Percentiles rank a stretch among this genome's conserved stretches.
These are phyloP conservation scores for Fraxinus quadrangulata DNA, from an alignment of 257 asterid species.

Conservation along the genomic window DNA sequence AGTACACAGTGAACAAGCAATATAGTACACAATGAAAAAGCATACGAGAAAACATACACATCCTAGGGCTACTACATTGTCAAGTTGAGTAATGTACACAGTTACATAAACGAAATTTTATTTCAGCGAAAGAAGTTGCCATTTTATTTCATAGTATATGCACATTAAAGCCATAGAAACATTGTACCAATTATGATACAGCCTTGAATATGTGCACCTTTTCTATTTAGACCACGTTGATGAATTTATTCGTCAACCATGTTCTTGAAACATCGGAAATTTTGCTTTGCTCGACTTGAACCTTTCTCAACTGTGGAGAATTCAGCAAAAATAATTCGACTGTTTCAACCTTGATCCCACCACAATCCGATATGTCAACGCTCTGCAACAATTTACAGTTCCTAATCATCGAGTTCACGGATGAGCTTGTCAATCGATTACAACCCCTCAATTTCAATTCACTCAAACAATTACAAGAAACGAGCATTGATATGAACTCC, in stretches of 20 bases:
- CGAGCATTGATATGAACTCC: constrained; percentile 67
- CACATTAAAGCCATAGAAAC: neutral
- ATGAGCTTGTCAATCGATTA: constrained; percentile 38
- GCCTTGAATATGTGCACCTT: neutral
- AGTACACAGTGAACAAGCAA: no score
- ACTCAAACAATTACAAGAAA: constrained; percentile 49
- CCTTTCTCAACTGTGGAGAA: constrained; percentile 35
- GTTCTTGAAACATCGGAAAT: constrained; percentile 42
- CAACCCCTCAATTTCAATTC: constrained; percentile 80
- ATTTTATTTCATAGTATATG: constrained; percentile 1
- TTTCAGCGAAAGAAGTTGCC: no score
- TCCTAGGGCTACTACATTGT: no score
- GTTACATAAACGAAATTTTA: no score
- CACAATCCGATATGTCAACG: constrained; percentile 55
- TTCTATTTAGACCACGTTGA: constrained; percentile 36
- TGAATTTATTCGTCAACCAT: constrained; percentile 38
- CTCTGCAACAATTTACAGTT: constrained; percentile 47
- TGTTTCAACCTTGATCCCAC: constrained; percentile 45
- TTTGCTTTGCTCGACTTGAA: constrained; percentile 64
- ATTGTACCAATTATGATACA: neutral
- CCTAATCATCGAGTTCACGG: constrained; percentile 34
- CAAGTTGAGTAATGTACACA: no score
- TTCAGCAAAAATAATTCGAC: constrained; percentile 52
- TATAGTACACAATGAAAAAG: no score
- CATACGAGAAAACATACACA: neutral